These are phyloP conservation scores for Eimeria zaria DNA, from an alignment of 169 alveolate species.

Conservation along the genomic window DNA sequence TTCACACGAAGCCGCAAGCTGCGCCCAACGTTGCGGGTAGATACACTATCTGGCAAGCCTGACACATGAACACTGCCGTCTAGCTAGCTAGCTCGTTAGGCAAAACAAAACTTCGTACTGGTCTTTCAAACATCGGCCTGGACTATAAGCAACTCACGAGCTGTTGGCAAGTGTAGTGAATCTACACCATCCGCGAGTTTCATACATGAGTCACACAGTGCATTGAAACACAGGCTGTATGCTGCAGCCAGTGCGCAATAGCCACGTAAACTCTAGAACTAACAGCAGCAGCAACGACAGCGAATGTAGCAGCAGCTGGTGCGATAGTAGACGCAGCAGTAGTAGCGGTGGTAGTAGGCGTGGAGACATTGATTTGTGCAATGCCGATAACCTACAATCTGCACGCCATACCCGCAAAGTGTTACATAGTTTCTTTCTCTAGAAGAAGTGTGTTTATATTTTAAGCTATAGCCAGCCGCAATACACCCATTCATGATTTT, in stretches of 20 bases:
- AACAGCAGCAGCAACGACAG: not conserved
- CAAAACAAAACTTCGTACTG: not conserved
- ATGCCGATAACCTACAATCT: not conserved
- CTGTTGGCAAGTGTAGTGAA: not conserved
- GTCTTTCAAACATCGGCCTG: not conserved
- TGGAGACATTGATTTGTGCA: not conserved
- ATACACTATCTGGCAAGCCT: not conserved
- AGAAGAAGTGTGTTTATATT: not conserved
- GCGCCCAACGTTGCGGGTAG: not conserved
- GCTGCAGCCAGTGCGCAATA: not conserved
- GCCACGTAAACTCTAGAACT: not conserved
- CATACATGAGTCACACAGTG: not conserved
- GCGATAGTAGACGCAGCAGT: too few species aligned
- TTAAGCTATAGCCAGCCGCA: not conserved
- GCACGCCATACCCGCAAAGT: not conserved
- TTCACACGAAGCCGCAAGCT: not conserved
- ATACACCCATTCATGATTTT: not conserved
- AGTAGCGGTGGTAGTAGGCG: too few species aligned
- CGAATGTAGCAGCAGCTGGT: too few species aligned
- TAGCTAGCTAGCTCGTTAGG: too few species aligned
- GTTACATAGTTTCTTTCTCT: not conserved
- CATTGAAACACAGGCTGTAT: not conserved
- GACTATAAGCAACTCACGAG: not conserved
- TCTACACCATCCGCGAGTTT: not conserved
- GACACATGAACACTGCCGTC: not conserved